Evolutionary conservation across 192 early-diverging fungal genomes (phyloP).

Genomic region (Gonapodya prolifera): DNA sequence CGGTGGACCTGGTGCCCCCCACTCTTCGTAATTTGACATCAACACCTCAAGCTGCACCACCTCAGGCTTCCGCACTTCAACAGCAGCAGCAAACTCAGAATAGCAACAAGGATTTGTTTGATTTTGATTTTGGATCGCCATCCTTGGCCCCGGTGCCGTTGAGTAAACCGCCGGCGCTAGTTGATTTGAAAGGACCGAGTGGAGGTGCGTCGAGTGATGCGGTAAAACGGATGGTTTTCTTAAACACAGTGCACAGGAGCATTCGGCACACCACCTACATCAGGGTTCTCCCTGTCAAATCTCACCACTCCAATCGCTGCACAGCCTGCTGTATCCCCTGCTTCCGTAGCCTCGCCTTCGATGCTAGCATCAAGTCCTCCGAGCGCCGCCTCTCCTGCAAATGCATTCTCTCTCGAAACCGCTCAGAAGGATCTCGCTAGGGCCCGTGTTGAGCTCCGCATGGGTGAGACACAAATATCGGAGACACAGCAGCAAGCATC

Average conservation of each 20-base stretch:
- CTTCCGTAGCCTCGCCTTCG: not conserved
- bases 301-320: not conserved
- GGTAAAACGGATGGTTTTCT: too few species aligned
- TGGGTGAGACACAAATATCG: not conserved
- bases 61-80: not conserved
- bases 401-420: not conserved
- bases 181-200: not conserved
- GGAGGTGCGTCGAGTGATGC: not conserved
- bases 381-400: not conserved
- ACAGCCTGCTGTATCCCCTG: not conserved
- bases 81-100: not conserved
- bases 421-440: not conserved
- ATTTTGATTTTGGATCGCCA: not conserved
- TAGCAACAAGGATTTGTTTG: not conserved
- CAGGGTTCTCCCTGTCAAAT: not conserved
- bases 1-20: not conserved
- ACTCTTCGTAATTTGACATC: not conserved
- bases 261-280: not conserved
- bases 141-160: not conserved
- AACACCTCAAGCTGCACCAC: not conserved
- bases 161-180: not conserved
- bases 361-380: not conserved
- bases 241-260: too few species aligned
- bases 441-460: not conserved
- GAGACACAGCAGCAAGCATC: not conserved